Percentiles rank a stretch among this genome's conserved stretches.
phyloP scores from a whole-genome alignment of 2,329 filamentous ascomycete genomes.

The Sporothrix sp. region DNA sequence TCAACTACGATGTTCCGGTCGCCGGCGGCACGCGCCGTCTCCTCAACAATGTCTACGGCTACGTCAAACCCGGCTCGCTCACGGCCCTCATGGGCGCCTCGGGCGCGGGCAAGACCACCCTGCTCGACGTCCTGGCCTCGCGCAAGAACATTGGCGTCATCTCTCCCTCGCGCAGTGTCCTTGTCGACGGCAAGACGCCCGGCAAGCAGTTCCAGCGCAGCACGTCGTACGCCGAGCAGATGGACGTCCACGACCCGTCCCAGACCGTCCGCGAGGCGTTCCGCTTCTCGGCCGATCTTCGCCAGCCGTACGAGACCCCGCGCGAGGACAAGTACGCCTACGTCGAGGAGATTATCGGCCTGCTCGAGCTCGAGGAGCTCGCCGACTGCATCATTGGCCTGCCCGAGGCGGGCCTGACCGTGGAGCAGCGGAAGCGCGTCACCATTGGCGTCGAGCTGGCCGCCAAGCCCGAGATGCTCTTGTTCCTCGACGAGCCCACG shows the following conservation, averaged over 20 bases:
- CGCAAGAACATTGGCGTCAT: constrained; percentile 55
- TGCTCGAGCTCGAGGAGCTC: constrained; percentile 49
- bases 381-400: constrained; percentile 50
- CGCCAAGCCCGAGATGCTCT: constrained; percentile 65
- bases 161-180: constrained; percentile 36
- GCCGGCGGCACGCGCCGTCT: constrained; percentile 46
- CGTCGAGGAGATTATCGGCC: constrained; percentile 47
- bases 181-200: constrained; percentile 47
- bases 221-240: constrained; percentile 53
- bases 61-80: constrained; percentile 65
- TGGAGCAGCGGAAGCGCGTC: constrained; percentile 61
- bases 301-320: constrained; percentile 45
- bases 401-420: constrained; percentile 59
- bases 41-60: constrained; percentile 51
- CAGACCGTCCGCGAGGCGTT: constrained; percentile 56
- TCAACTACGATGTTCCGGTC: constrained; percentile 65
- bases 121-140: constrained; percentile 63
- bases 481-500: constrained; percentile 73
- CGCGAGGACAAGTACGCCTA: constrained; percentile 47
- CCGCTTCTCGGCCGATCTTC: constrained; percentile 51
- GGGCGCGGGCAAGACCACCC: constrained; percentile 79
- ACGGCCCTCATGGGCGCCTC: constrained; percentile 73
- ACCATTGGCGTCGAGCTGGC: constrained; percentile 87
- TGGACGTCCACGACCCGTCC: constrained; percentile 51
- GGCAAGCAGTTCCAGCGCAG: constrained; percentile 50